Conservation (phyloP, 495 filamentous ascomycete genomes). For the Aspergillus biplanus region DNA sequence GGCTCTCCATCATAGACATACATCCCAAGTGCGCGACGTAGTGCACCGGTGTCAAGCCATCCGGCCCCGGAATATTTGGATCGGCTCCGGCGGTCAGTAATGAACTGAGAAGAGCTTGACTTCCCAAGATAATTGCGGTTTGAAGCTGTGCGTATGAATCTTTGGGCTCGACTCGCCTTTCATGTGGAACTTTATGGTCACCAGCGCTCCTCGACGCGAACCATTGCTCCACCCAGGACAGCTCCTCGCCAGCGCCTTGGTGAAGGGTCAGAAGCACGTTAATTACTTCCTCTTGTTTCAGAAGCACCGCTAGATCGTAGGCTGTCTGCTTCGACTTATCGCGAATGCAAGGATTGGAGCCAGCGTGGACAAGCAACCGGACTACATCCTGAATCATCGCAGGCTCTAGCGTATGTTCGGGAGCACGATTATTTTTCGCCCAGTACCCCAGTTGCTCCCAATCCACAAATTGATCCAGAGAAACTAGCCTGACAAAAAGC, state of each 20-base stretch:
- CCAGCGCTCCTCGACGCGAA: background rate
- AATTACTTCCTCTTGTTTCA: background rate
- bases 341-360: constrained; percentile 3
- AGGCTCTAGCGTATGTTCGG: background rate
- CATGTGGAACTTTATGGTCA: background rate
- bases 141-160: background rate
- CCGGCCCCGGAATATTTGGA: background rate
- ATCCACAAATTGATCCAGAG: constrained; percentile 2
- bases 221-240: background rate
- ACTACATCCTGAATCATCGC: constrained; percentile 1
- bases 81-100: background rate
- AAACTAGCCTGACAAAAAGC: background rate
- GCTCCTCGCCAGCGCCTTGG: background rate
- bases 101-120: background rate
- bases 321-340: background rate
- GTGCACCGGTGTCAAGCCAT: constrained; percentile 5
- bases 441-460: background rate
- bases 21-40: constrained; percentile 6
- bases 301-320: constrained; percentile 4
- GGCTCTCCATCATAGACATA: constrained; percentile 2
- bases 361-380: background rate
- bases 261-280: background rate
- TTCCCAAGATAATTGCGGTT: background rate
- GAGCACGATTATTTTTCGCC: background rate
- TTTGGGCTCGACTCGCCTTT: background rate